Conservation (phyloP, 2,329 filamentous ascomycete species). For the Aspergillus sojae region DNA sequence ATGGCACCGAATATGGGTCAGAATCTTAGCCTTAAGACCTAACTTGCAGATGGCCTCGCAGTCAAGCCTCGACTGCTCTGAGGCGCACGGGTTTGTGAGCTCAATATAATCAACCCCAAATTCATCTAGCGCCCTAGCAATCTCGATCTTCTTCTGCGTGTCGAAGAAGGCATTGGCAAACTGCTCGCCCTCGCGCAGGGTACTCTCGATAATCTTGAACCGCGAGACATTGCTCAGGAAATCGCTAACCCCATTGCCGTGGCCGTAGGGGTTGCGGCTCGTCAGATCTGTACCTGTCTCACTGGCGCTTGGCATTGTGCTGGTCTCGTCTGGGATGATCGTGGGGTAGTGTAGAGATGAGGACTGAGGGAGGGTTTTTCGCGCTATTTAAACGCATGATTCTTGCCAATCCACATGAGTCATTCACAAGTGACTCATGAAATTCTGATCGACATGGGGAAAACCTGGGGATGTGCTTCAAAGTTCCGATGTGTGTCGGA, state of each 20-base stretch:
- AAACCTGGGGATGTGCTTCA: no score
- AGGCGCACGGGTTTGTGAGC: constrained; percentile 81
- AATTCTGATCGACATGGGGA: no score
- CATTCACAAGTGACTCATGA: no score
- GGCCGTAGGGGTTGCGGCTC: constrained; percentile 50
- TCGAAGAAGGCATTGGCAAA: constrained; percentile 68
- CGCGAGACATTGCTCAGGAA: constrained; percentile 72
- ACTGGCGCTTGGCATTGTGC: no score
- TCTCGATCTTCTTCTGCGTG: constrained; percentile 79
- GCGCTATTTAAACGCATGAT: no score
- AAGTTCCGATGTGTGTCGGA: no score
- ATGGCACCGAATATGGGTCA: constrained; percentile 78
- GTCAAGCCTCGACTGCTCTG: constrained; percentile 80
- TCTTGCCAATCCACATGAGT: no score
- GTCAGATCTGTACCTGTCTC: no score
- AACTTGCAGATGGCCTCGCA: constrained; percentile 94
- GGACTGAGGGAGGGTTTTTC: no score
- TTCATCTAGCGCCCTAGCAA: constrained; percentile 72
- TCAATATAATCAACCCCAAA: constrained; percentile 94
- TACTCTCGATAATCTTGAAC: constrained; percentile 84
- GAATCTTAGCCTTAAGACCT: constrained; percentile 73
- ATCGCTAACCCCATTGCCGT: constrained; percentile 64
- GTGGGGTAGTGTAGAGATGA: no score
- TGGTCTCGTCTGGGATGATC: no score
- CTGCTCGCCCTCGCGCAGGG: constrained; percentile 81